phyloP scores from a whole-genome alignment of 1,139 yeast species.

The Spathaspora sp. region DNA sequence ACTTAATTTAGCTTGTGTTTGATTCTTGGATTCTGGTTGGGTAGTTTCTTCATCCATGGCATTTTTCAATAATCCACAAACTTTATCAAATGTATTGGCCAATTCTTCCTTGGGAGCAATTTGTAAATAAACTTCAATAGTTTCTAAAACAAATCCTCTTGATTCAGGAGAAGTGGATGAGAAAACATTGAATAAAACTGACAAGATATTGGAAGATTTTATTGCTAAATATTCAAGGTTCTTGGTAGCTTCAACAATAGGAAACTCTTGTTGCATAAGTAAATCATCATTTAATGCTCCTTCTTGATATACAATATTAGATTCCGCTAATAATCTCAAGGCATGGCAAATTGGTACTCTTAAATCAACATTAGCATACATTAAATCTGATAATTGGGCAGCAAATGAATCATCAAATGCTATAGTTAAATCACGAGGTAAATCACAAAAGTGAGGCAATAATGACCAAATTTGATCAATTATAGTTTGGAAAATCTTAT shows the following conservation, averaged over 20 bases:
- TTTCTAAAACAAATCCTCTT: conserved; percentile 80
- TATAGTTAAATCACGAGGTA: conserved; percentile 68
- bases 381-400: conserved; percentile 64
- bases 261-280: conserved; percentile 59
- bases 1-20: conserved; percentile 39
- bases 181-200: conserved; percentile 88
- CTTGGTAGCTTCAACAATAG: conserved; percentile 52
- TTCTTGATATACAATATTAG: conserved; percentile 61
- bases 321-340: conserved; percentile 73
- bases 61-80: conserved; percentile 72
- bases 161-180: conserved; percentile 83
- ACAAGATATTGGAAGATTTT: conserved; percentile 71
- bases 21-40: conserved; percentile 3
- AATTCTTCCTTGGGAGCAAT: conserved; percentile 70
- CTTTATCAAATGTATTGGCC: conserved; percentile 77
- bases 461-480: conserved; percentile 91
- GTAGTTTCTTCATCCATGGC: conserved; percentile 65
- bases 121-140: conserved; percentile 77
- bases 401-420: conserved; percentile 80
- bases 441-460: conserved; percentile 84
- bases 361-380: conserved; percentile 73
- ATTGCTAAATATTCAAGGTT: conserved; percentile 63
- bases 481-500: conserved; percentile 77
- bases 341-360: conserved; percentile 83
- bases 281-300: conserved; percentile 61